phyloP scores from a whole-genome alignment of 176 grass and related monocot genomes.

The Oryza glumipatula region DNA sequence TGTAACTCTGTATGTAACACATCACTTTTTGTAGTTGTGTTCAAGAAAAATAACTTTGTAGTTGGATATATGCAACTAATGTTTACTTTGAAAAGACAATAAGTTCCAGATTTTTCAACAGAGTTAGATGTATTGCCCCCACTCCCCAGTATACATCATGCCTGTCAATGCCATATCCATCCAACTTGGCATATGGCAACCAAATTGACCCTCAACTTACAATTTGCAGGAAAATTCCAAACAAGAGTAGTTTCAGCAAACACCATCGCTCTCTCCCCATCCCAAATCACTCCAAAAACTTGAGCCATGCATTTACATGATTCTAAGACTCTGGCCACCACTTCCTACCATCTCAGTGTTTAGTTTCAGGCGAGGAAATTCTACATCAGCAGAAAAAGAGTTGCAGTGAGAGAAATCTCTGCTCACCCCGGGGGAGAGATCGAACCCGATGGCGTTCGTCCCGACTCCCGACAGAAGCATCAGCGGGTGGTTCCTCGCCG shows the following conservation, averaged over 20 bases:
- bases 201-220: background rate
- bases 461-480: constrained; percentile 88
- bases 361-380: constrained; percentile 8
- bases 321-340: too few relatives aligned
- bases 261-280: background rate
- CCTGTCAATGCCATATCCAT: background rate
- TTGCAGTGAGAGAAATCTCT: background rate
- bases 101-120: background rate
- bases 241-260: background rate
- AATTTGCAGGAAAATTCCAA: background rate
- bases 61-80: background rate
- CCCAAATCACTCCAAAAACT: background rate
- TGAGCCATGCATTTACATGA: too few relatives aligned
- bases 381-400: background rate
- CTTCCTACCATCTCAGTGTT: background rate
- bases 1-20: background rate
- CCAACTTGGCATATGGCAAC: background rate
- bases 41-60: background rate
- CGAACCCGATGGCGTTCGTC: constrained; percentile 83
- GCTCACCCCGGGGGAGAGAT: constrained; percentile 85
- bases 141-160: background rate
- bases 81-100: background rate
- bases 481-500: constrained; percentile 75
- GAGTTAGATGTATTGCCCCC: background rate
- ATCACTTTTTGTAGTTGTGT: too few relatives aligned